These are phyloP conservation scores for Oemleria cerasiformis DNA, from an alignment of 306 rosid species.

Conservation along the genomic window DNA sequence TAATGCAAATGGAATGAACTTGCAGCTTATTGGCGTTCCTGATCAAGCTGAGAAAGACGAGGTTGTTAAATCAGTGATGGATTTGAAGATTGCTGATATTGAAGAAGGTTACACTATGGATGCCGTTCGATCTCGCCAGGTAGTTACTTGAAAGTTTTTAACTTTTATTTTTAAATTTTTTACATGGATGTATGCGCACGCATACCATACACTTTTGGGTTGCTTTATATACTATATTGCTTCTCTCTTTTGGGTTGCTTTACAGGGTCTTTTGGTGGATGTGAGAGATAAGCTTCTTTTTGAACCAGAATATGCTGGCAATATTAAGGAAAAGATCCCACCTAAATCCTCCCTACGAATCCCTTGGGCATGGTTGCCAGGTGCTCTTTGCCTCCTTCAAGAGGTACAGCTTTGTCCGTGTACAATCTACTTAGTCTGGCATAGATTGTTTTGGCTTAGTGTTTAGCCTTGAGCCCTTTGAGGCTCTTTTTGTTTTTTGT, in stretches of 20 bases:
- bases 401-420: conserved; percentile 50
- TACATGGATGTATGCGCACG: neutral
- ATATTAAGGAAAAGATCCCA: conserved; percentile 68
- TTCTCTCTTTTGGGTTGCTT: conserved; percentile 22
- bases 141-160: conserved; percentile 22
- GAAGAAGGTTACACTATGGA: conserved; percentile 87
- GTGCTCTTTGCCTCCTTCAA: conserved; percentile 93
- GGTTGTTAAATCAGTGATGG: conserved; percentile 89
- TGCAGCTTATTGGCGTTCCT: conserved; percentile 86
- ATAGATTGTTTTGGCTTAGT: neutral
- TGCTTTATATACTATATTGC: neutral
- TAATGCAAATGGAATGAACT: conserved; percentile 21
- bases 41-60: conserved; percentile 93
- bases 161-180: neutral
- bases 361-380: conserved; percentile 91
- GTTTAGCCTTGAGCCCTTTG: neutral
- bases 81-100: conserved; percentile 71
- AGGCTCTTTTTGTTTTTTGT: neutral
- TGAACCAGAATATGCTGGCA: conserved; percentile 92
- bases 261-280: conserved; percentile 84
- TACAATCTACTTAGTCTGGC: conserved; percentile 2
- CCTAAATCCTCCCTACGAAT: conserved; percentile 78
- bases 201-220: neutral
- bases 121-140: conserved; percentile 77
- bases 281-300: conserved; percentile 97